Base-by-base conservation (phyloP, 1,284 basidiomycete genomes). In the Ceratobasidium sp. region DNA sequence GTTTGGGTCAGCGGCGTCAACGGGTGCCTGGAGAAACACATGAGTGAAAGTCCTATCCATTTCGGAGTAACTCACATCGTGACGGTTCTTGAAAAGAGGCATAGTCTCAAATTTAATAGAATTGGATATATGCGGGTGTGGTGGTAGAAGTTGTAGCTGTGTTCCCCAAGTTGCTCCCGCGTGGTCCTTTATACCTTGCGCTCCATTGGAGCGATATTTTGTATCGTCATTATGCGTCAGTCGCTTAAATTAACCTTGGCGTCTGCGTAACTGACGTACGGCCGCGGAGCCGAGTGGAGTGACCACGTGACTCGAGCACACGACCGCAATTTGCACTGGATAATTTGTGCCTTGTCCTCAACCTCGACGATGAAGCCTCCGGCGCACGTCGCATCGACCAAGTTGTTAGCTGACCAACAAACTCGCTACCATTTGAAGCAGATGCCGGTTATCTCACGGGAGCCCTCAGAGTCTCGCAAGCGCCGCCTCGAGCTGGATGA, bases 71-170 rank as follows among this genome's bases (percentile, higher is more conserved):
- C 54, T 71, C 46, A 74, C 71, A 20, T 74, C 60, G 48, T 74
- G 57, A n/a, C 64, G 59, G n/a, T 74, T 64, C 59, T 74, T 74
- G 71, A 74, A 74, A 41, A 74, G 71, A 64, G 71, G 71, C 71
- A 74, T 74, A 7, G 14, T 60, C 33, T 59, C 30, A 55, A 69
- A 18, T 52, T 27, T 50, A 30, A 33, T 60, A 69, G 8, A 33
- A 14, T 18, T 10, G 46, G 16, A 59, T 70, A 59, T 59, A 54
- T 74, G 71, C 46, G 30, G 50, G 12, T 18, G 71, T 50, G 20
- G 38, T 30, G 35, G n/a, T 50, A 1, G 54, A 48, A 73, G 57
- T 73, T 57, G 69, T 18, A 35, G 30, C 2, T 23, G 27, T 73
- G 27, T 14, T n/a, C 8, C 10, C 38, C 68, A n/a, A n/a, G n/a